Percentiles rank a stretch among this genome's conserved stretches.
Conservation (phyloP, 2,329 filamentous ascomycete species). For the Phialophora macrospora region DNA sequence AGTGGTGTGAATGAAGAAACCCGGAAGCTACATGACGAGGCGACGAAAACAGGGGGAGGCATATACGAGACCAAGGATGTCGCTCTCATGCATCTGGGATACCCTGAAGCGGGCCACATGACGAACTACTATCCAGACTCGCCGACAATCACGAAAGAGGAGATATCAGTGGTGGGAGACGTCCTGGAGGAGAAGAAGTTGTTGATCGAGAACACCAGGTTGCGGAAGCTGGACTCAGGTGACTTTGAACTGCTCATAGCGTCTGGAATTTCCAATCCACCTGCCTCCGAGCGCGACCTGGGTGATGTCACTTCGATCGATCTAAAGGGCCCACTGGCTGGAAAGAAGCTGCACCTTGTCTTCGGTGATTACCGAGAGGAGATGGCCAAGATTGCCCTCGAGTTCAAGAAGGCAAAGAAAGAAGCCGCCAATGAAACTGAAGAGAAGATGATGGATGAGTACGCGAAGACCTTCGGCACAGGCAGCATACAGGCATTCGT, state of each 20-base stretch:
- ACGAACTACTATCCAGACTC: slow-evolving; percentile 83
- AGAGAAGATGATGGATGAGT: slow-evolving; percentile 73
- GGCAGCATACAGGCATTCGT: slow-evolving; percentile 80
- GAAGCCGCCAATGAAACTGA: slow-evolving; percentile 76
- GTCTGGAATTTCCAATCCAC: slow-evolving; percentile 66
- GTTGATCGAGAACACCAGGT: slow-evolving; percentile 74
- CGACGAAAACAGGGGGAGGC: slow-evolving; percentile 61
- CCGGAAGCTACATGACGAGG: slow-evolving; percentile 68
- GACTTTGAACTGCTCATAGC: slow-evolving; percentile 76
- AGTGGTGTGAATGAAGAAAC: slow-evolving; percentile 65
- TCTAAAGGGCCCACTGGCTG: slow-evolving; percentile 65
- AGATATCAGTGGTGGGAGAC: slow-evolving; percentile 73
- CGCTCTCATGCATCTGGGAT: slow-evolving; percentile 75
- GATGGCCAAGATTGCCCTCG: slow-evolving; percentile 70
- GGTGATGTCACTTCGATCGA: slow-evolving; percentile 68
- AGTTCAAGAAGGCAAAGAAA: slow-evolving; percentile 69
- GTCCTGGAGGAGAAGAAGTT: slow-evolving; percentile 74
- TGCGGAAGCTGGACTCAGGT: slow-evolving; percentile 68
- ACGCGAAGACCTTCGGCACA: slow-evolving; percentile 73
- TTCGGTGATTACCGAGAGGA: slow-evolving; percentile 76
- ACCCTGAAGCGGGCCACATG: slow-evolving; percentile 74
- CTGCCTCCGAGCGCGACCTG: slow-evolving; percentile 68
- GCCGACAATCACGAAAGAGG: slow-evolving; percentile 71
- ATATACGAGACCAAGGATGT: slow-evolving; percentile 72
- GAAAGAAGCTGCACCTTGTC: slow-evolving; percentile 71